phyloP scores from a whole-genome alignment of 257 asterid genomes.

The Anisodus acutangulus region DNA sequence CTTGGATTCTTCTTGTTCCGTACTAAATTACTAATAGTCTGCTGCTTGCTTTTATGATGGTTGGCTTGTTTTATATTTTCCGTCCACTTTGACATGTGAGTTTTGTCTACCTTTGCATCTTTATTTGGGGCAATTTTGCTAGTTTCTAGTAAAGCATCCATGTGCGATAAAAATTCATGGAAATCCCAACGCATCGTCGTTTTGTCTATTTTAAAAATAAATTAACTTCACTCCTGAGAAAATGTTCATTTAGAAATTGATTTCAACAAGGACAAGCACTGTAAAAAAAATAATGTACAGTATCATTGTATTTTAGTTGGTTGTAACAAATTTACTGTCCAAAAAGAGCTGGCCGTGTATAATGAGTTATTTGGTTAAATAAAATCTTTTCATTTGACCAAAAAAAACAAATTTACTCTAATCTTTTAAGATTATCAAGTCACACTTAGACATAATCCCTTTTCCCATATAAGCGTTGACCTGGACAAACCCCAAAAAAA shows the following conservation, averaged over 20 bases:
- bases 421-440: not conserved
- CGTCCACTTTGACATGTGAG: slow-evolving; percentile 20
- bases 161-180: not conserved
- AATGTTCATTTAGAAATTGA: not conserved
- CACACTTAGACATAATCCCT: not conserved
- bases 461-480: not conserved
- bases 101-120: not conserved
- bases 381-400: too few relatives aligned
- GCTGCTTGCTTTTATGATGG: not conserved
- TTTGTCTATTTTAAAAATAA: not conserved
- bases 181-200: not conserved
- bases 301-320: too few relatives aligned
- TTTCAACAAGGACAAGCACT: not conserved
- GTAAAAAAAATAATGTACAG: not conserved
- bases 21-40: not conserved
- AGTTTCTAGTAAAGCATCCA: not conserved
- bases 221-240: not conserved
- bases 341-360: too few relatives aligned
- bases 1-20: slow-evolving; percentile 1
- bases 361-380: too few relatives aligned
- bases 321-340: too few relatives aligned
- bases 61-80: slow-evolving; percentile 14
- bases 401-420: too few relatives aligned
- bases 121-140: not conserved
- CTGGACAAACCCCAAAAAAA: not conserved